phyloP scores from a whole-genome alignment of 1,284 basidiomycete species.

The Cutaneotrichosporon sp. region DNA sequence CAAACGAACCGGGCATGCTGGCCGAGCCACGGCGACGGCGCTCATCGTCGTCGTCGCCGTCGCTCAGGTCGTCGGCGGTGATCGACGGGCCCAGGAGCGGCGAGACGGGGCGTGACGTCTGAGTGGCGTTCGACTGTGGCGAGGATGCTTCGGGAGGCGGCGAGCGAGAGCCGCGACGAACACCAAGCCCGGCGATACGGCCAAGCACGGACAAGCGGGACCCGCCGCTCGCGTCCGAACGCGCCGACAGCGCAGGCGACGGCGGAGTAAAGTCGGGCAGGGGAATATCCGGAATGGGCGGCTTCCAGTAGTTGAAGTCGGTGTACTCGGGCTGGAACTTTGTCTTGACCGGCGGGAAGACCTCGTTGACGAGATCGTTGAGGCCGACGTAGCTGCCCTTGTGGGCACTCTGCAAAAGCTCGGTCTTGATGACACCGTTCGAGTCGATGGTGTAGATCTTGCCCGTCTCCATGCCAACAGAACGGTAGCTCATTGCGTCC shows the following conservation, averaged over 20 bases:
- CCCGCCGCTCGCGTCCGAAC: slow-evolving; percentile 74
- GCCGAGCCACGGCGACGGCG: slow-evolving; percentile 47
- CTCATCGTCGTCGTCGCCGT: slow-evolving; percentile 53
- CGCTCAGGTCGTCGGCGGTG: slow-evolving; percentile 34
- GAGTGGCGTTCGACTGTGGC: slow-evolving; percentile 7
- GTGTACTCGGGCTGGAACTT: slow-evolving; percentile 86
- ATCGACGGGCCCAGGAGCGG: slow-evolving; percentile 43
- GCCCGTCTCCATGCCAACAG: slow-evolving; percentile 88
- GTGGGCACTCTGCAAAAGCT: slow-evolving; percentile 89
- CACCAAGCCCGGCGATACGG: slow-evolving; percentile 68
- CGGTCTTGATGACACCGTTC: slow-evolving; percentile 93
- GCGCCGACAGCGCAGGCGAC: slow-evolving; percentile 84
- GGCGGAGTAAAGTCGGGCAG: slow-evolving; percentile 87
- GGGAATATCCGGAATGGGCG: slow-evolving; percentile 67
- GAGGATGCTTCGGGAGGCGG: slow-evolving; percentile 24
- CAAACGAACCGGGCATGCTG: slow-evolving; percentile 77
- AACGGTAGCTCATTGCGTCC: slow-evolving; percentile 93
- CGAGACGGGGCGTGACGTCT: slow-evolving; percentile 51
- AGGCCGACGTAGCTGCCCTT: slow-evolving; percentile 63
- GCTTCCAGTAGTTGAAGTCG: slow-evolving; percentile 96
- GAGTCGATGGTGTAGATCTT: slow-evolving; percentile 98
- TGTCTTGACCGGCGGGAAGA: slow-evolving; percentile 93
- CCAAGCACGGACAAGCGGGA: slow-evolving; percentile 62
- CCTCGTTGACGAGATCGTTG: slow-evolving; percentile 98
- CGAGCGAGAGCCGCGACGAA: slow-evolving; percentile 35